Percentiles rank a stretch among this genome's conserved stretches.
phyloP scores from a whole-genome alignment of 768 basidiomycete genomes.

The Amanita subjunquillea region DNA sequence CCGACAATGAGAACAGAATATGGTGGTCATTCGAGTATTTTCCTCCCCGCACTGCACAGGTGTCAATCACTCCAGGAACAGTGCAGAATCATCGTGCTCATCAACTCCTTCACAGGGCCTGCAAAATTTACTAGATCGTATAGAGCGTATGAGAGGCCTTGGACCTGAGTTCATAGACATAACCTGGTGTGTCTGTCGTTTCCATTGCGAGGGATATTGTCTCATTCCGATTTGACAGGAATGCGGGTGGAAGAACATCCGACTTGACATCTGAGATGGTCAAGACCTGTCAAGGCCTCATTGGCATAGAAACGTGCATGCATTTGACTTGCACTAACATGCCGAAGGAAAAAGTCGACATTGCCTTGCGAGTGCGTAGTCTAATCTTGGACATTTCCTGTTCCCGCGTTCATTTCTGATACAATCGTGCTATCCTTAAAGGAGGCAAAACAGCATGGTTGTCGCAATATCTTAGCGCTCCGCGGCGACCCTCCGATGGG shows the following conservation, averaged over 20 bases:
- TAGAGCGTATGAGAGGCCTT: conserved; percentile 92
- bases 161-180: conserved; percentile 99
- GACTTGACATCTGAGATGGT: conserved; percentile 91
- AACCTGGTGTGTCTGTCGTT: conserved; percentile 55
- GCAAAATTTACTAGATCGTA: conserved; percentile 95
- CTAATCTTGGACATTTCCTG: conserved; percentile 1
- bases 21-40: conserved; percentile 99
- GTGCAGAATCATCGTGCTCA: not conserved
- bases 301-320: conserved; percentile 97
- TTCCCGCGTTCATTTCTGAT: conserved; percentile 1
- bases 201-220: not conserved
- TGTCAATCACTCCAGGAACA: conserved; percentile 16
- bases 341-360: conserved; percentile 92
- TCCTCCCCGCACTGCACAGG: conserved; percentile 91
- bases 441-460: conserved; percentile 86
- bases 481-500: conserved; percentile 89
- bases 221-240: conserved; percentile 41
- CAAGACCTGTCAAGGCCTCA: conserved; percentile 84
- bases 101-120: conserved; percentile 44
- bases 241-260: conserved; percentile 92
- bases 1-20: conserved; percentile 72
- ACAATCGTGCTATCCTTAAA: conserved; percentile 19
- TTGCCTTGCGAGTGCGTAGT: conserved; percentile 67
- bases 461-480: conserved; percentile 87
- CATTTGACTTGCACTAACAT: conserved; percentile 98